These are phyloP conservation scores for Ogataea salicorniae DNA, from an alignment of 805 yeast species.

Conservation along the genomic window DNA sequence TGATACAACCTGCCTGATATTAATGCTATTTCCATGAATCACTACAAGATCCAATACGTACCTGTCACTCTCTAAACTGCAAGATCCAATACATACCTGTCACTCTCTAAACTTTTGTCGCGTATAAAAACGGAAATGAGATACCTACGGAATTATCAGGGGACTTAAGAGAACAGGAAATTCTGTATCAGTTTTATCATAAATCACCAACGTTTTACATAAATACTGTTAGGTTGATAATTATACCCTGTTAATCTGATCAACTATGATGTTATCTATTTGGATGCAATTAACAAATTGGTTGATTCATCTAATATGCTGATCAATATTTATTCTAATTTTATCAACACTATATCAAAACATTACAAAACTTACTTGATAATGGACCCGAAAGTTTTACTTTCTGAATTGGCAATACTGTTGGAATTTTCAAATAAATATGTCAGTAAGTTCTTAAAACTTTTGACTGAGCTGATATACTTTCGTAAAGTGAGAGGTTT, in stretches of 20 bases:
- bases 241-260: not conserved
- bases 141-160: not conserved
- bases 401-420: not conserved
- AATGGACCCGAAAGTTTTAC: not conserved
- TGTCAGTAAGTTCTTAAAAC: not conserved
- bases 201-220: not conserved
- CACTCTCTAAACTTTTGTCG: not conserved
- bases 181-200: not conserved
- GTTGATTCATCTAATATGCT: not conserved
- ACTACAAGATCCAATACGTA: not conserved
- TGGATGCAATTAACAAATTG: not conserved
- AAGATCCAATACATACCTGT: not conserved
- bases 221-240: not conserved
- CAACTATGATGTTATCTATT: not conserved
- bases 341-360: not conserved
- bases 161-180: not conserved
- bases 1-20: not conserved
- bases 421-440: not conserved
- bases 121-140: not conserved
- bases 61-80: not conserved
- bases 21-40: not conserved
- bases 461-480: not conserved
- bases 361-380: not conserved
- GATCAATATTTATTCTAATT: not conserved
- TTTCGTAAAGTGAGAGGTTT: conserved; percentile 1